Evolutionary conservation across 1,284 basidiomycete species (phyloP).

Genomic region (Marasmius fiardii): DNA sequence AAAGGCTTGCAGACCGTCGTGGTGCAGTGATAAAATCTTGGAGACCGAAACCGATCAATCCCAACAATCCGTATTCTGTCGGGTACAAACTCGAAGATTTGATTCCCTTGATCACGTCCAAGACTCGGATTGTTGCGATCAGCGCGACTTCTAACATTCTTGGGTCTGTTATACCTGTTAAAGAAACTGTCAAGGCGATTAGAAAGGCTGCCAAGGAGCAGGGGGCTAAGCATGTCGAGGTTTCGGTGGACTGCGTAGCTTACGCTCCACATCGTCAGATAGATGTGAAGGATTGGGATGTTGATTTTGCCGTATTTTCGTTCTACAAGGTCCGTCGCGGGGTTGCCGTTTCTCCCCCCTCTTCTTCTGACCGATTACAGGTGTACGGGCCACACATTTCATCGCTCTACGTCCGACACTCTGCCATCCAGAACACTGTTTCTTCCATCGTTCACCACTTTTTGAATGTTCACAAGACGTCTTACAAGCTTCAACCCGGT

Average conservation of each 20-base stretch:
- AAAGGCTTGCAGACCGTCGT: constrained; percentile 61
- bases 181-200: constrained; percentile 49
- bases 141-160: constrained; percentile 77
- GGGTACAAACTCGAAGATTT: constrained; percentile 55
- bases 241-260: constrained; percentile 75
- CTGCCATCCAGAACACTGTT: constrained; percentile 45
- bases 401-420: constrained; percentile 55
- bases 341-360: neutral
- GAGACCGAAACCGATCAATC: constrained; percentile 45
- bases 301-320: constrained; percentile 71
- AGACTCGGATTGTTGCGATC: constrained; percentile 73
- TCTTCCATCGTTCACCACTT: constrained; percentile 70
- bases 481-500: constrained; percentile 69
- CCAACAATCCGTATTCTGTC: constrained; percentile 67
- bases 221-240: constrained; percentile 60
- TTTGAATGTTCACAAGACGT: constrained; percentile 42
- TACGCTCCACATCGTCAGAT: constrained; percentile 74
- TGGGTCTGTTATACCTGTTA: constrained; percentile 63
- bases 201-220: constrained; percentile 46
- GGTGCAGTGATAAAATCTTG: constrained; percentile 58
- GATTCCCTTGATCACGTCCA: constrained; percentile 54
- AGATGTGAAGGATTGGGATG: constrained; percentile 71
- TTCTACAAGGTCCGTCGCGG: constrained; percentile 77
- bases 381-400: constrained; percentile 75
- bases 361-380: constrained; percentile 30